phyloP scores from a whole-genome alignment of 768 basidiomycete genomes.

The Ramaria rubella region DNA sequence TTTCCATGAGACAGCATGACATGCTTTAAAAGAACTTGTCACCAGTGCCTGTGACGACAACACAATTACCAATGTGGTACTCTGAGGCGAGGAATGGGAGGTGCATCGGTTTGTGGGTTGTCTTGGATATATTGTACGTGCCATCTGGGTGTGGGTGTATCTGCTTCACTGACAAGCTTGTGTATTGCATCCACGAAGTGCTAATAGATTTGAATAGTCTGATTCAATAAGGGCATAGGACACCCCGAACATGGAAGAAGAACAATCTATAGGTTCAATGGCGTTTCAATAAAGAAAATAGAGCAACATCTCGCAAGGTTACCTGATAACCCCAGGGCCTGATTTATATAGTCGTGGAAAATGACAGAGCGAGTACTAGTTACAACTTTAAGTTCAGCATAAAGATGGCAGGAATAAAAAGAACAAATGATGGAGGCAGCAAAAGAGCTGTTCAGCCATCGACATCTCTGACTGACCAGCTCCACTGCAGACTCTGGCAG shows the following conservation, averaged over 20 bases:
- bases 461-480: conserved; percentile 89
- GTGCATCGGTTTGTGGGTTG: too few relatives aligned
- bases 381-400: background rate
- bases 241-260: conserved; percentile 89
- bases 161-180: too few relatives aligned
- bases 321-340: conserved; percentile 70
- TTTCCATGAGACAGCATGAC: too few relatives aligned
- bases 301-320: background rate
- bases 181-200: too few relatives aligned
- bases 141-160: too few relatives aligned
- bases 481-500: conserved; percentile 92
- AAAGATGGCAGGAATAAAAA: background rate
- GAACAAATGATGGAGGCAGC: conserved; percentile 77
- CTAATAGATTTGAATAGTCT: background rate
- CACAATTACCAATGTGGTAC: too few relatives aligned
- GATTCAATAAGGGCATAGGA: conserved; percentile 50
- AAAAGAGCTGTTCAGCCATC: conserved; percentile 96
- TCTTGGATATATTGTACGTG: too few relatives aligned
- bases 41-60: too few relatives aligned
- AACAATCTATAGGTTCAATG: conserved; percentile 62
- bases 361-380: conserved; percentile 81
- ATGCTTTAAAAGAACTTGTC: too few relatives aligned
- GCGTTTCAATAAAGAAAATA: background rate
- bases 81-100: too few relatives aligned
- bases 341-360: conserved; percentile 86